These are phyloP conservation scores for Leccinellum albellum DNA, from an alignment of 768 basidiomycete genomes.

Conservation along the genomic window DNA sequence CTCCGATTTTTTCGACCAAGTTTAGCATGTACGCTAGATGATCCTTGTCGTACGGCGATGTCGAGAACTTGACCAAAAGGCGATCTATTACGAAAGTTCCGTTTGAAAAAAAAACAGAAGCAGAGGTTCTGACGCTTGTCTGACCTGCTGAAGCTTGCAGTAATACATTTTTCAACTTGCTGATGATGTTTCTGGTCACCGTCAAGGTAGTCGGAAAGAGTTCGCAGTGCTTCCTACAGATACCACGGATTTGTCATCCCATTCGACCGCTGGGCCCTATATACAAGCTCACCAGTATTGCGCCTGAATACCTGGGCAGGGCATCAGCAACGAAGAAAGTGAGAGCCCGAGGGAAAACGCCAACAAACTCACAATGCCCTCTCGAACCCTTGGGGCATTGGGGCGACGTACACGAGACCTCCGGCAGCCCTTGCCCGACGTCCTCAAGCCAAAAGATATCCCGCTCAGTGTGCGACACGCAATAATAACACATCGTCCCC, in stretches of 20 bases:
- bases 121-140: background rate
- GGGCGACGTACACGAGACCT: constrained; percentile 21
- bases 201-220: constrained; percentile 27
- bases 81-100: constrained; percentile 16
- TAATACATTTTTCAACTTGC: constrained; percentile 20
- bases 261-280: background rate
- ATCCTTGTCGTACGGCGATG: constrained; percentile 26
- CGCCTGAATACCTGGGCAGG: constrained; percentile 22
- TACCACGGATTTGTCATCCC: background rate
- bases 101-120: background rate
- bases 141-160: constrained; percentile 31
- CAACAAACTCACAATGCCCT: constrained; percentile 22
- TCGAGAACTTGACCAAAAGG: constrained; percentile 31
- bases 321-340: background rate
- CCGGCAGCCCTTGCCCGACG: constrained; percentile 14
- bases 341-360: background rate
- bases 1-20: constrained; percentile 26
- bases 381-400: constrained; percentile 14
- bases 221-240: constrained; percentile 30
- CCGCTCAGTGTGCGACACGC: constrained; percentile 26
- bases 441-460: constrained; percentile 29
- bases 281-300: constrained; percentile 26
- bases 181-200: constrained; percentile 16
- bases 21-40: constrained; percentile 25
- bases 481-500: constrained; percentile 20